Evolutionary conservation across 345 rosid genomes (phyloP).

Genomic region (Acer saccharum): DNA sequence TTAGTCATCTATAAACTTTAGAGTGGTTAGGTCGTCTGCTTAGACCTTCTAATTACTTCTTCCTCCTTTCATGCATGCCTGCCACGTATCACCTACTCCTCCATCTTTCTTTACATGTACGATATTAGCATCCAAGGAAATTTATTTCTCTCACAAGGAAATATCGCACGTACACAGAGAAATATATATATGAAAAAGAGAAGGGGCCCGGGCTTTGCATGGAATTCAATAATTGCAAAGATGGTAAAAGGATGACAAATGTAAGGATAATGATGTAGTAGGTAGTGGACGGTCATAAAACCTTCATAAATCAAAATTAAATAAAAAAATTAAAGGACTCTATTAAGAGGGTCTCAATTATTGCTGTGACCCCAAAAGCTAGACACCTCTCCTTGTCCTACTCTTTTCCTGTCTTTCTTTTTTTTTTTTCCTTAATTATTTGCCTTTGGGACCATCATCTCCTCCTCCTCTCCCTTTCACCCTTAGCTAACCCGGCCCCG

Average conservation of each 20-base stretch:
- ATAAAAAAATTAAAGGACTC: neutral
- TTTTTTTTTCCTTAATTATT: neutral
- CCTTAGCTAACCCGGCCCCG: neutral
- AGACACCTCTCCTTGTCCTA: slow-evolving; percentile 4
- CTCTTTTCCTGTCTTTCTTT: neutral
- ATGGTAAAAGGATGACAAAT: slow-evolving; percentile 23
- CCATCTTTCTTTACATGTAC: too few relatives aligned
- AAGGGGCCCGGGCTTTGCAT: slow-evolving; percentile 1
- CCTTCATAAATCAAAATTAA: neutral
- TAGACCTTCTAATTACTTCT: neutral
- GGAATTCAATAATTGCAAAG: slow-evolving; percentile 21
- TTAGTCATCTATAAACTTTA: too few relatives aligned
- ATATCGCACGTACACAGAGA: neutral
- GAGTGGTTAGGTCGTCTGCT: neutral
- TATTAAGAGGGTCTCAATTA: slow-evolving; percentile 9
- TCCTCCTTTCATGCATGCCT: neutral
- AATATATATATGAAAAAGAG: neutral
- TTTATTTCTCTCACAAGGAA: too few relatives aligned
- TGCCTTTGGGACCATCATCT: neutral
- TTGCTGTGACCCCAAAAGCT: slow-evolving; percentile 17
- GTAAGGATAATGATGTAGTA: slow-evolving; percentile 6
- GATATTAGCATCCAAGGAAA: too few relatives aligned
- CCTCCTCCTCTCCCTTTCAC: neutral
- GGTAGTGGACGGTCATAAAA: slow-evolving; percentile 9
- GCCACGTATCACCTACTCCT: neutral